Conservation (phyloP, 495 filamentous ascomycete species). For the Barbatosphaeria neglecta region DNA sequence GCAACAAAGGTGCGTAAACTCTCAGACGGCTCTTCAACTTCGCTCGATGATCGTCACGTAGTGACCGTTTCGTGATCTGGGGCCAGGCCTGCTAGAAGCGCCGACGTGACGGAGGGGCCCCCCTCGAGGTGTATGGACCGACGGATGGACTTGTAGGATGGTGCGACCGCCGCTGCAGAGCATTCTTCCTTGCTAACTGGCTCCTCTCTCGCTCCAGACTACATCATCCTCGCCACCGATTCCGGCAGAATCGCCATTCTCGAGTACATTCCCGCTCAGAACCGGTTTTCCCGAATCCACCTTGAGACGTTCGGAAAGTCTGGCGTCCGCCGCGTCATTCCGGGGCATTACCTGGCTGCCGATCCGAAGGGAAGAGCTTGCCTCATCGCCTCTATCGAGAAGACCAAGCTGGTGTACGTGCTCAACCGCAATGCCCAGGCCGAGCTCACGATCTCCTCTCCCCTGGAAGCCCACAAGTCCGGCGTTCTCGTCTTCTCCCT, state of each 20-base stretch:
- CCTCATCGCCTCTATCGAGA: conserved; percentile 86
- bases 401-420: conserved; percentile 99
- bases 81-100: conserved; percentile 33
- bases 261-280: conserved; percentile 80
- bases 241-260: conserved; percentile 89
- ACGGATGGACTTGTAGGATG: conserved; percentile 3
- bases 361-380: conserved; percentile 94
- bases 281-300: conserved; percentile 80
- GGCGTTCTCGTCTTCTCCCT: conserved; percentile 84
- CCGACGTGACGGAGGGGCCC: conserved; percentile 11
- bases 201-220: conserved; percentile 66
- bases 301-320: conserved; percentile 97
- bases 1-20: conserved; percentile 90
- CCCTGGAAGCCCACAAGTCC: conserved; percentile 94
- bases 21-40: conserved; percentile 5
- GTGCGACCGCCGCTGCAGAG: conserved; percentile 16
- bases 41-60: conserved; percentile 60
- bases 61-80: conserved; percentile 87
- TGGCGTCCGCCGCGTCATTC: conserved; percentile 85
- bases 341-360: conserved; percentile 86
- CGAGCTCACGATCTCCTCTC: conserved; percentile 91
- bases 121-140: not conserved
- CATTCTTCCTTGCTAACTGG: conserved; percentile 52
- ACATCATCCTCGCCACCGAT: conserved; percentile 89
- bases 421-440: conserved; percentile 90